Base-by-base conservation (phyloP, 768 basidiomycete species). In the Hortiboletus flavorubellus region DNA sequence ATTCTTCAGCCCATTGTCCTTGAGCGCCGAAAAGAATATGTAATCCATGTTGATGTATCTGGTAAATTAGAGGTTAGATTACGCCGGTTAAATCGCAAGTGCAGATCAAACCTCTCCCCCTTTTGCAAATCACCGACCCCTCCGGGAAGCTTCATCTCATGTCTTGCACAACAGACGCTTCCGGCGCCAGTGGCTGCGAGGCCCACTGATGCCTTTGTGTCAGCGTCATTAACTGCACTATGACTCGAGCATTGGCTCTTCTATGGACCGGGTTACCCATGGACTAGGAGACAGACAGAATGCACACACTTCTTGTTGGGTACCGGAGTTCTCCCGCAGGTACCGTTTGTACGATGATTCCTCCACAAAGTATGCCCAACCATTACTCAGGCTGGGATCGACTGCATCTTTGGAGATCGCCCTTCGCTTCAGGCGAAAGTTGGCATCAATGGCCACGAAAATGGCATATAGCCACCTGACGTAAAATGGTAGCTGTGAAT, bases 71-170 rank as follows among this genome's bases (percentile, higher is more conserved):
- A 31, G 2, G 8, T 31, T 31, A 31, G 31, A 31, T 31, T 9
- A 31, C 10, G 8, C 31, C 2, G 31, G 31, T 8, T 31, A 31
- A 31, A 31, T 31, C 8, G 10, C 8, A 8, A 31, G 31, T 33
- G 8, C 31, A 33, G 31, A 33, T 31, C 31, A 31, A 31, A 64
- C 59, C 40, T 30, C 50, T 65, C 57, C 1, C 64, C 62, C 16
- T 62, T 59, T 51, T 64, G 63, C 1, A 66, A 39, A 21, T 67
- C 58, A 0, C 46, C 64, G 0, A 67, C 39, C 0, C 54, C 59
- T 10, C 54, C 33, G 0, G 58, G 61, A 5, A 59, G 33, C 43
- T 65, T 68, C 10, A 57, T 53, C 4, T 53, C 37, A 16, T 57
- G 56, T 4, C 38, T 7, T 0, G 51, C 46, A 46, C 58, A 70